Conservation (phyloP, 2,329 filamentous ascomycete species). For the Davidsoniella virescens region DNA sequence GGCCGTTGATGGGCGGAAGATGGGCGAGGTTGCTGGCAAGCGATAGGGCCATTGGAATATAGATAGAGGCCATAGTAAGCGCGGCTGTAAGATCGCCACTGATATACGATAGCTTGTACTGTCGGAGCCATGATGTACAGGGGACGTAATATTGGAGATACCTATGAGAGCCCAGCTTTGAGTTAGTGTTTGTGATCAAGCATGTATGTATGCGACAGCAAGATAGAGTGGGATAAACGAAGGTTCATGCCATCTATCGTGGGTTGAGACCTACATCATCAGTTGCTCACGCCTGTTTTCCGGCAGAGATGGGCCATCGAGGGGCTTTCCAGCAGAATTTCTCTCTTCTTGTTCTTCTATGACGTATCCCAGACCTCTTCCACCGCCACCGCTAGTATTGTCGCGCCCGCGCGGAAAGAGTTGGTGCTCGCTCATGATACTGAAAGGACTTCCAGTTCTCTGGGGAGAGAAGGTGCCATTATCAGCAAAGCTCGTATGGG, state of each 20-base stretch:
- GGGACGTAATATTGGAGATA: slow-evolving; percentile 91
- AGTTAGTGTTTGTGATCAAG: neutral
- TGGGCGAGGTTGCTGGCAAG: slow-evolving; percentile 85
- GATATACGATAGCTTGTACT: slow-evolving; percentile 70
- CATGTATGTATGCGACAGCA: neutral
- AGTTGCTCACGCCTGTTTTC: slow-evolving; percentile 2
- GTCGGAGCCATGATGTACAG: slow-evolving; percentile 73
- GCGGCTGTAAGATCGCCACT: slow-evolving; percentile 77
- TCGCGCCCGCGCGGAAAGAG: slow-evolving; percentile 3
- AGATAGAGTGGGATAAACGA: too few relatives aligned
- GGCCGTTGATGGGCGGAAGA: slow-evolving; percentile 78
- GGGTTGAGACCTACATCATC: slow-evolving; percentile 5
- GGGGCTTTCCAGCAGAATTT: neutral
- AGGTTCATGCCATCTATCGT: neutral
- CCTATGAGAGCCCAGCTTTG: slow-evolving; percentile 26
- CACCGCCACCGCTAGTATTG: neutral
- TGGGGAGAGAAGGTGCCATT: slow-evolving; percentile 1
- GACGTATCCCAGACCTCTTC: neutral
- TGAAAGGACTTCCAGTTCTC: slow-evolving; percentile 3
- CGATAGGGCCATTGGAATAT: slow-evolving; percentile 91
- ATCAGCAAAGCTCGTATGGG: neutral
- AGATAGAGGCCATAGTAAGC: slow-evolving; percentile 94
- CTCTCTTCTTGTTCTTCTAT: neutral
- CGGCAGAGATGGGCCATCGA: neutral
- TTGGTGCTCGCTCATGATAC: slow-evolving; percentile 6